Percentiles rank a stretch among this genome's conserved stretches.
Evolutionary conservation across 306 rosid species (phyloP).

Genomic region (Lotus japonicus): DNA sequence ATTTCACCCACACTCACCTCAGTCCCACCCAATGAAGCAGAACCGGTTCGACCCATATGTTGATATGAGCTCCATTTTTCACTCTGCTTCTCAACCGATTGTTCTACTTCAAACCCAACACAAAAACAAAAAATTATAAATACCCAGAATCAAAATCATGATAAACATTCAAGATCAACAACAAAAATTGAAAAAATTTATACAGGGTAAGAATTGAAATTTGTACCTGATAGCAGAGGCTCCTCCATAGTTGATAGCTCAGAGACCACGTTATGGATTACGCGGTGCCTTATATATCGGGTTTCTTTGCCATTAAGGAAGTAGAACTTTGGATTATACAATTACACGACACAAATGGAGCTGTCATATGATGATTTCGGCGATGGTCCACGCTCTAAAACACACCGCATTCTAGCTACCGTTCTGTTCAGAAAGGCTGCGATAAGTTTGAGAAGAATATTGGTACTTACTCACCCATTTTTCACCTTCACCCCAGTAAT

Average conservation of each 20-base stretch:
- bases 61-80: constrained; percentile 69
- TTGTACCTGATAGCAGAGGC: constrained; percentile 65
- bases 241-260: constrained; percentile 43
- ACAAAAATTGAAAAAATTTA: neutral
- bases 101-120: constrained; percentile 30
- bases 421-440: no score
- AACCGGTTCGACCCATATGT: constrained; percentile 57
- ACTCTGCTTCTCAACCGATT: constrained; percentile 43
- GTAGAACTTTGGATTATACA: constrained; percentile 13
- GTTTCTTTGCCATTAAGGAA: constrained; percentile 35
- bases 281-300: constrained; percentile 11
- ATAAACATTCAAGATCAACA: neutral
- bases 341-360: constrained; percentile 3
- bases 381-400: constrained; percentile 9
- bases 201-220: neutral
- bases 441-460: no score
- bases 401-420: constrained; percentile 4
- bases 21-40: constrained; percentile 60
- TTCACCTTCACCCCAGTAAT: no score
- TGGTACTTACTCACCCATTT: no score
- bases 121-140: no score
- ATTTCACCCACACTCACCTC: constrained; percentile 90
- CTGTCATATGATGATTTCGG: neutral
- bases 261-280: neutral
- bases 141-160: constrained; percentile 22